Percentiles rank a stretch among this genome's conserved stretches.
Conservation (phyloP, 805 yeast genomes). For the Ogataea henricii region DNA sequence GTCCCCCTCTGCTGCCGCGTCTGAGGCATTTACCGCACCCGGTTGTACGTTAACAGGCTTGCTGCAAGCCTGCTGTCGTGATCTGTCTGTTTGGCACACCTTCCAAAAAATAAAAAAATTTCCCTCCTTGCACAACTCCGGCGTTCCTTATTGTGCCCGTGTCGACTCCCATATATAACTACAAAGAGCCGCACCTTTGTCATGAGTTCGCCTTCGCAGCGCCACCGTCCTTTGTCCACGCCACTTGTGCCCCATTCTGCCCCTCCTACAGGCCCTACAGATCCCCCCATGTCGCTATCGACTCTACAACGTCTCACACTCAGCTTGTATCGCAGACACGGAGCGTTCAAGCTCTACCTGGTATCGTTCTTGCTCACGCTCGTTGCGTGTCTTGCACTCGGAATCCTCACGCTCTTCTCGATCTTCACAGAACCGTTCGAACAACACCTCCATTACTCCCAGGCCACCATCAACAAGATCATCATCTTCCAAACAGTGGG, state of each 20-base stretch:
- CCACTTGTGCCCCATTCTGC: neutral
- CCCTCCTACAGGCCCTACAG: neutral
- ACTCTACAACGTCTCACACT: neutral
- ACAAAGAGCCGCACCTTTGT: neutral
- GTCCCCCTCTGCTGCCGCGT: neutral
- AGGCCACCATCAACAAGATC: slow-evolving; percentile 65
- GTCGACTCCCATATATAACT: neutral
- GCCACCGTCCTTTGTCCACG: neutral
- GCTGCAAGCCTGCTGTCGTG: neutral
- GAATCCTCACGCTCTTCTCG: slow-evolving; percentile 42
- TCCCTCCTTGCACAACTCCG: neutral
- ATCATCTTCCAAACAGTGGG: slow-evolving; percentile 79
- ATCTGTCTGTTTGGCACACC: neutral
- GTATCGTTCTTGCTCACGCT: slow-evolving; percentile 32
- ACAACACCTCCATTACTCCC: slow-evolving; percentile 55
- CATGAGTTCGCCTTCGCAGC: neutral
- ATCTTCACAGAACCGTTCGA: slow-evolving; percentile 74
- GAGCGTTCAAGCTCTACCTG: slow-evolving; percentile 20
- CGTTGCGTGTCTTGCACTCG: slow-evolving; percentile 33
- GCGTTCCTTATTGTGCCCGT: neutral
- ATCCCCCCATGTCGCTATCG: neutral
- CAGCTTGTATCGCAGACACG: neutral
- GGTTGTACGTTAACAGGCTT: slow-evolving; percentile 1
- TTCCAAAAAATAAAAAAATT: neutral
- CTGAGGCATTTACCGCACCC: slow-evolving; percentile 4